phyloP scores from a whole-genome alignment of 495 filamentous ascomycete species.

The Cenococcum geophilum region DNA sequence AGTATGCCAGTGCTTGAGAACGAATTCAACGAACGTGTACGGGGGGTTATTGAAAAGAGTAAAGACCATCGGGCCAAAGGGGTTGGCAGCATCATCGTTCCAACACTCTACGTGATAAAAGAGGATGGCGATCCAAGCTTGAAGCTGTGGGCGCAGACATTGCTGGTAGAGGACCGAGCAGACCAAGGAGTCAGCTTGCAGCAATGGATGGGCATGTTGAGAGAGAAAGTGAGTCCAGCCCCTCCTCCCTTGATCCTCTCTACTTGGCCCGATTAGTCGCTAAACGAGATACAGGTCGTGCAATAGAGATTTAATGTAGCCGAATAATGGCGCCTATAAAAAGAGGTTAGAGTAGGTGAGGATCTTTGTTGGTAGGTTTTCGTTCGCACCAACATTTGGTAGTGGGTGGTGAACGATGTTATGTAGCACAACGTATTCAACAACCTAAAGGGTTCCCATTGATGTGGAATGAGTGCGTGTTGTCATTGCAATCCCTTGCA shows the following conservation, averaged over 20 bases:
- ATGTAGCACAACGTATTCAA: not conserved
- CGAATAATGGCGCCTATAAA: not conserved
- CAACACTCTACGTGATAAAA: slow-evolving; percentile 86
- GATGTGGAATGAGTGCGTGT: not conserved
- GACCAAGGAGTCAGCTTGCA: slow-evolving; percentile 86
- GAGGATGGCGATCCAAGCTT: slow-evolving; percentile 94
- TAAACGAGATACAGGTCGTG: slow-evolving; percentile 18
- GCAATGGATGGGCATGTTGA: slow-evolving; percentile 86
- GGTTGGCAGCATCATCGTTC: slow-evolving; percentile 83
- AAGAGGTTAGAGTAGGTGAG: not conserved
- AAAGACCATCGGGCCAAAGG: slow-evolving; percentile 76
- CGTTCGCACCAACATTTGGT: not conserved
- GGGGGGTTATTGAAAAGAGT: slow-evolving; percentile 87
- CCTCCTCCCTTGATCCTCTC: slow-evolving; percentile 23
- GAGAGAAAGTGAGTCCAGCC: slow-evolving; percentile 79
- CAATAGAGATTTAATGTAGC: slow-evolving; percentile 12
- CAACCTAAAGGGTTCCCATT: not conserved
- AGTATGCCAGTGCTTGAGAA: slow-evolving; percentile 79
- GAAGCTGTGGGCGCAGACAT: slow-evolving; percentile 92
- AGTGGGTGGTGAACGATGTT: not conserved
- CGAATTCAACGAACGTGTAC: slow-evolving; percentile 91
- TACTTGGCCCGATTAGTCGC: slow-evolving; percentile 20
- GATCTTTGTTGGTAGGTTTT: not conserved
- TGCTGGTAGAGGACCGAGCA: slow-evolving; percentile 90
- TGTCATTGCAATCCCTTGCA: not conserved